Evolutionary conservation across 2,329 filamentous ascomycete genomes (phyloP), one percentile per base, ranked within the genome.

Genomic region (Neofusicoccum umdonicola): DNA sequence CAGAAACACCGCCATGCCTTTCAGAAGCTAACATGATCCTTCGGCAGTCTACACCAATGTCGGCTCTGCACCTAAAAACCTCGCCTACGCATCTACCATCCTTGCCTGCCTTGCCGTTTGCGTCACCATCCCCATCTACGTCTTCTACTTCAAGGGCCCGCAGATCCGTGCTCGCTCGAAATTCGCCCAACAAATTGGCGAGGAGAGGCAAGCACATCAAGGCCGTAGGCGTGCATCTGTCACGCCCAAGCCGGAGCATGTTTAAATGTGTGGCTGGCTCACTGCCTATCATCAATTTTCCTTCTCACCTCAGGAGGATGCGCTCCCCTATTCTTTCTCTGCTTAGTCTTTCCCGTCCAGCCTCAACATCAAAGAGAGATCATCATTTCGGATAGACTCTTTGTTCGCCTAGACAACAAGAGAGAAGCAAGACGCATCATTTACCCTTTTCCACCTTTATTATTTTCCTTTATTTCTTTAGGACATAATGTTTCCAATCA

Each of bases 71-170:
- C 68, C 78, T 5, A 81, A 82, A 56, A 51, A 60, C 27, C 77
- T 87, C 2, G 80, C 84, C 62, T 82, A 80, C 67, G 85, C 85
- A 0, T 83, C 82, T 34, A 84, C 83, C 0, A 79, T 87, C 6
- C 80, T 88, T 0, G 83, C 80, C 0, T 80, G 75, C 37, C 69
- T 87, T 35, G 79, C 82, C 1, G 71, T 84, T 1, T 69, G 85
- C 19, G 78, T 87, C 4, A 79, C 83, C 9, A 78, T 82, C 48
- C 82, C 85, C 0, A 83, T 87, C 3, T 86, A 84, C 66, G 69
- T 83, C 17, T 83, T 87, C 68, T 87, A 86, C 69, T 81, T 77
- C 76, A 83, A 85, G 67, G 85, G 85, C 0, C 82, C 84, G 0
- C 71, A 76, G 9, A 81, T 88, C 39, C 77, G 85, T 3, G 79